These are phyloP conservation scores for cucumber (Cucumis sativus) DNA, from an alignment of 306 rosid species.

Conservation along the genomic window Cucumber_9930_V3 NC_026656.2:21003001-21003500, in stretches of 20 bases:
- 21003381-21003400: neutral
- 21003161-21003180: constrained; percentile 55
- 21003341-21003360: constrained; percentile 28
- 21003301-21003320: constrained; percentile 68
- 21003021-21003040: constrained; percentile 61
- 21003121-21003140: constrained; percentile 80
- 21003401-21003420: neutral
- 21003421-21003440: neutral
- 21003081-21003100: constrained; percentile 65
- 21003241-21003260: constrained; percentile 87
- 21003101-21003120: constrained; percentile 45
- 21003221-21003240: constrained; percentile 95
- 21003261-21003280: constrained; percentile 88
- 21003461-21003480: constrained; percentile 81
- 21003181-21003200: constrained; percentile 68
- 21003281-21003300: constrained; percentile 89
- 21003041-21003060: constrained; percentile 80
- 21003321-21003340: constrained; percentile 78
- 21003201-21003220: constrained; percentile 71
- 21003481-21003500: constrained; percentile 86
- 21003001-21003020: constrained; percentile 49
- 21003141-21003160: constrained; percentile 55
- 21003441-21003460: constrained; percentile 39
- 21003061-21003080: constrained; percentile 49
- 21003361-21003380: neutral